These are phyloP conservation scores for Physcia stellaris DNA, from an alignment of 495 filamentous ascomycete genomes.

Conservation along the genomic window DNA sequence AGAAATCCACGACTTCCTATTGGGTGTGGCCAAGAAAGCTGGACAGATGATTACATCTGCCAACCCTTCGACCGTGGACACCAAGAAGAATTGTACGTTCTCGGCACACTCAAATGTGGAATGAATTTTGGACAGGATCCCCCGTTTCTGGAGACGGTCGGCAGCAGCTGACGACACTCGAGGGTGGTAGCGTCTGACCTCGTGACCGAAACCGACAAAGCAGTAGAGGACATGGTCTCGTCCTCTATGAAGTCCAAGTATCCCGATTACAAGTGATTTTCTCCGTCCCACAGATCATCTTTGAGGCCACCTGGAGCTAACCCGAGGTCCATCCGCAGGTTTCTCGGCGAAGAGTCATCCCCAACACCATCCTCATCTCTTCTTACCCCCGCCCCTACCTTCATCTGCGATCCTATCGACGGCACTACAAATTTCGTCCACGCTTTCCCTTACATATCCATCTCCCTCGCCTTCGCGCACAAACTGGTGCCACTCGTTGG, in stretches of 20 bases:
- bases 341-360: conserved; percentile 71
- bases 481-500: conserved; percentile 49
- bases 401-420: conserved; percentile 74
- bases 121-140: not conserved
- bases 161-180: not conserved
- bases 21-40: conserved; percentile 60
- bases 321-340: conserved; percentile 16
- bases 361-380: conserved; percentile 33
- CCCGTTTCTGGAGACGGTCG: not conserved
- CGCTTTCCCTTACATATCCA: conserved; percentile 45
- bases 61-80: conserved; percentile 50
- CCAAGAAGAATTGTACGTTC: conserved; percentile 82
- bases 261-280: conserved; percentile 37
- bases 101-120: too few relatives aligned
- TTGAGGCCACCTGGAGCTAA: not conserved
- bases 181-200: conserved; percentile 52
- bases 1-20: conserved; percentile 67
- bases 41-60: conserved; percentile 72
- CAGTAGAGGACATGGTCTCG: conserved; percentile 56
- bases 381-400: conserved; percentile 53
- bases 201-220: conserved; percentile 69
- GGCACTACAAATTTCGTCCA: conserved; percentile 79
- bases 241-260: conserved; percentile 39
- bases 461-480: conserved; percentile 61
- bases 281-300: not conserved